Conservation (phyloP, 2,329 filamentous ascomycete species). For the Hypoxylon sp. region DNA sequence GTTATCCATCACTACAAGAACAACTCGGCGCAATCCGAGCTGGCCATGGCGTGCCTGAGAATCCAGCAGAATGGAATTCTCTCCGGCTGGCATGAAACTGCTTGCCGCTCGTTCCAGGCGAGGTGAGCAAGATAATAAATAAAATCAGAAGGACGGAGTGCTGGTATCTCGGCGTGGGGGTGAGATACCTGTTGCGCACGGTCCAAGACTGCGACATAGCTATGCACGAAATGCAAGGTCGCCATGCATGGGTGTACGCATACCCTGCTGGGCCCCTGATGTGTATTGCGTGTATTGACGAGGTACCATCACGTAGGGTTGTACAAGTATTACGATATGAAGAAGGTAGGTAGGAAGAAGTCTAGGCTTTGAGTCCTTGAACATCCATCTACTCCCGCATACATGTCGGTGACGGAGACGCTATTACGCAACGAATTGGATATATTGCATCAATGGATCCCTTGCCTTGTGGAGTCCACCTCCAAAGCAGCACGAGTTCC, state of each 20-base stretch:
- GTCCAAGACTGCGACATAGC: slow-evolving; percentile 10
- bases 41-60: no score
- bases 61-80: no score
- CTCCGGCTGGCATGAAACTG: background rate
- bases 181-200: background rate
- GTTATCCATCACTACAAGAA: no score
- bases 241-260: background rate
- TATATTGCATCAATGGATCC: no score
- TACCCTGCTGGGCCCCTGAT: background rate
- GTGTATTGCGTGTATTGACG: no score
- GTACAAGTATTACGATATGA: no score
- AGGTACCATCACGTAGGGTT: no score
- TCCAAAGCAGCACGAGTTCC: no score
- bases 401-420: slow-evolving; percentile 12
- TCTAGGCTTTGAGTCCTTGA: no score
- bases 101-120: slow-evolving; percentile 19
- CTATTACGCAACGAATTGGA: slow-evolving; percentile 34
- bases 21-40: no score
- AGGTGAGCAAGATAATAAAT: slow-evolving; percentile 22
- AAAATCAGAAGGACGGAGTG: slow-evolving; percentile 6
- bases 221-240: slow-evolving; percentile 5
- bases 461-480: slow-evolving; percentile 9
- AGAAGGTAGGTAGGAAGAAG: no score
- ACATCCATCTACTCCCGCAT: no score
- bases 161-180: slow-evolving; percentile 20